phyloP scores from a whole-genome alignment of 768 basidiomycete species.

The Chalciporus piperatus region DNA sequence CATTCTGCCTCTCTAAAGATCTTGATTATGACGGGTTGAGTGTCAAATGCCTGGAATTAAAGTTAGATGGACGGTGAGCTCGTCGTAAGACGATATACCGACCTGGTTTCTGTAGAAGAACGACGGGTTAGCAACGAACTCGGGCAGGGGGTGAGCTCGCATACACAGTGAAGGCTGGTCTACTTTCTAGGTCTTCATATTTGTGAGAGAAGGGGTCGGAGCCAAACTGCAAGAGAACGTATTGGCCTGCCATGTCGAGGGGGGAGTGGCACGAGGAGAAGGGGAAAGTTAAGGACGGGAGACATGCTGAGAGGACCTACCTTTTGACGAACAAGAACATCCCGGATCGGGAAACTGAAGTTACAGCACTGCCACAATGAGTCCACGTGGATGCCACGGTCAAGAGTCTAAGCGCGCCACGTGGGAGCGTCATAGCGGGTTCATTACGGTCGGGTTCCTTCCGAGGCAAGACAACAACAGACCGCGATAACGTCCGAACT shows the following conservation, averaged over 20 bases:
- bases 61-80: background rate
- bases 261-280: slow-evolving; percentile 14
- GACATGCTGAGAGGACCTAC: slow-evolving; percentile 16
- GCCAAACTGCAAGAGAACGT: slow-evolving; percentile 63
- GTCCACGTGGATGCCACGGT: slow-evolving; percentile 29
- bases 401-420: slow-evolving; percentile 28
- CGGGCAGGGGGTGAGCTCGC: slow-evolving; percentile 22
- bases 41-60: slow-evolving; percentile 47
- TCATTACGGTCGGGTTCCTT: too few species aligned
- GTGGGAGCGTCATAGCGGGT: slow-evolving; percentile 31
- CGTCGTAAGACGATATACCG: slow-evolving; percentile 1
- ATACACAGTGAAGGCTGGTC: slow-evolving; percentile 67
- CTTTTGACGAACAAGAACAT: slow-evolving; percentile 40
- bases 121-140: slow-evolving; percentile 4
- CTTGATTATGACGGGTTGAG: slow-evolving; percentile 60
- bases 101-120: slow-evolving; percentile 21
- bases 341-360: slow-evolving; percentile 38
- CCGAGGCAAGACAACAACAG: too few species aligned
- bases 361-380: slow-evolving; percentile 29
- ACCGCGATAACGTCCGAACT: too few species aligned
- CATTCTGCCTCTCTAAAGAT: slow-evolving; percentile 64
- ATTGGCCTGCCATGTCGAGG: slow-evolving; percentile 40
- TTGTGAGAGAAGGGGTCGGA: slow-evolving; percentile 56
- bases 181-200: slow-evolving; percentile 63
- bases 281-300: slow-evolving; percentile 15